Percentiles rank a stretch among this genome's conserved stretches.
These are phyloP conservation scores for Aspergillus olivimuriae DNA, from an alignment of 495 filamentous ascomycete genomes.

Conservation along the genomic window DNA sequence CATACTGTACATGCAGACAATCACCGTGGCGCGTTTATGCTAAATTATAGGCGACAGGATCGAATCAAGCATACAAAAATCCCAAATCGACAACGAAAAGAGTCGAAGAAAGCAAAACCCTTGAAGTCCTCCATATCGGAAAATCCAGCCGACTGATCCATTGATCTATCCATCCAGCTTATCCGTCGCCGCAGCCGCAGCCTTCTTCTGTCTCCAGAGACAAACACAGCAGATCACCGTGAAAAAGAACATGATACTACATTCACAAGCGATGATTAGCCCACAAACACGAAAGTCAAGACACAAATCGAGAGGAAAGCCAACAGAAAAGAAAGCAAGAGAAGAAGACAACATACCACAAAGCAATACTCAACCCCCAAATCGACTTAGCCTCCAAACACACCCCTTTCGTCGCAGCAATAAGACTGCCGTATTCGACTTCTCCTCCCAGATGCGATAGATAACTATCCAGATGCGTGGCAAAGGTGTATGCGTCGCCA, in stretches of 20 bases:
- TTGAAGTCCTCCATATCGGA: too few relatives aligned
- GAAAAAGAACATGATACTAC: conserved; percentile 65
- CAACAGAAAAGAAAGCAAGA: conserved; percentile 1
- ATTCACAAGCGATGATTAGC: too few relatives aligned
- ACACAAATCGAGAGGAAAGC: conserved; percentile 5
- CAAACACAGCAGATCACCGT: conserved; percentile 50
- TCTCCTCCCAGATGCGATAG: conserved; percentile 32
- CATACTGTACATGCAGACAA: too few relatives aligned
- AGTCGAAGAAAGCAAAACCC: too few relatives aligned
- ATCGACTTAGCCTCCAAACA: conserved; percentile 84
- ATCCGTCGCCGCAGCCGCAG: conserved; percentile 15
- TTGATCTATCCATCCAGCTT: conserved; percentile 12
- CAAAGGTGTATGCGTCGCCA: conserved; percentile 37
- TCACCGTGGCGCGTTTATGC: too few relatives aligned
- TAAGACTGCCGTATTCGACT: conserved; percentile 53
- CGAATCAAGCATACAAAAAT: too few relatives aligned
- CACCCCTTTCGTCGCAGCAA: conserved; percentile 58
- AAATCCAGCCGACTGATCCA: too few relatives aligned
- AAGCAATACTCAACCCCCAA: conserved; percentile 81
- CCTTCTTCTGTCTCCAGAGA: conserved; percentile 52
- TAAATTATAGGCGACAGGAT: too few relatives aligned
- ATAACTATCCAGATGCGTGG: conserved; percentile 34
- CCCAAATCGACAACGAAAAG: too few relatives aligned
- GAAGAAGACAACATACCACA: conserved; percentile 47
- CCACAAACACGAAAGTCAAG: too few relatives aligned